Evolutionary conservation across 2,329 filamentous ascomycete species (phyloP), one percentile per base, ranked within the genome.

Genomic region (Talaromyces piceae): DNA sequence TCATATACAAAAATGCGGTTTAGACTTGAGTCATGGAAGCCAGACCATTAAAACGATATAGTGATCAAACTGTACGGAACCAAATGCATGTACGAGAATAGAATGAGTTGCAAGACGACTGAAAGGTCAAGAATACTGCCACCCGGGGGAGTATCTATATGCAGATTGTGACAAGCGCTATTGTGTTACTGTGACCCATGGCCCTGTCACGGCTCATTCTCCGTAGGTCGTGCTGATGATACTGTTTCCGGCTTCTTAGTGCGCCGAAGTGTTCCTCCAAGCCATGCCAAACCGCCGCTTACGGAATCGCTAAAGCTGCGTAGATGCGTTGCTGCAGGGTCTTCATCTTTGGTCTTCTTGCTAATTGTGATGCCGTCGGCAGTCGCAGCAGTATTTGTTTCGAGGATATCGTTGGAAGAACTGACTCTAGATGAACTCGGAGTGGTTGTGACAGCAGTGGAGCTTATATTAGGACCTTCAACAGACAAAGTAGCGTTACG

Each of bases 291-390:
- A 1, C 65, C 61, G 41, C 61, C 66, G 23, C 57, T 63, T 65
- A 64, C 65, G 2, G 67, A 68, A 54, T 70, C 67, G 50, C 67
- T 70, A 9, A 70, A 56, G 48, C 67, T 69, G 50, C 67, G 65
- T 5, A 68, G 55, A 13, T 66, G 63, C 9, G 55, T 59, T 3
- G 53, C 55, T 18, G 51, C 20, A 33, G 59, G 57, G 5, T 33
- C 30, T 41, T 62, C 57, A 28, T 61, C 55, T 7, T 57, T 47
- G 8, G 54, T 20, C 9, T 52, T 54, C 23, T 47, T 53, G 11
- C 45, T 43, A 5, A 45, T 52, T 5, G 39, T 23, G 6, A 47
- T 33, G 4, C 22, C 45, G 23, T 30, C 47, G 16, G 33, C 16
- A 31, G 37, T 30, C 2, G 41, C 13, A n/a, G 20, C 30, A 37